Conservation (phyloP, 2,329 filamentous ascomycete species). For the Aureobasidium melanogenum region DNA sequence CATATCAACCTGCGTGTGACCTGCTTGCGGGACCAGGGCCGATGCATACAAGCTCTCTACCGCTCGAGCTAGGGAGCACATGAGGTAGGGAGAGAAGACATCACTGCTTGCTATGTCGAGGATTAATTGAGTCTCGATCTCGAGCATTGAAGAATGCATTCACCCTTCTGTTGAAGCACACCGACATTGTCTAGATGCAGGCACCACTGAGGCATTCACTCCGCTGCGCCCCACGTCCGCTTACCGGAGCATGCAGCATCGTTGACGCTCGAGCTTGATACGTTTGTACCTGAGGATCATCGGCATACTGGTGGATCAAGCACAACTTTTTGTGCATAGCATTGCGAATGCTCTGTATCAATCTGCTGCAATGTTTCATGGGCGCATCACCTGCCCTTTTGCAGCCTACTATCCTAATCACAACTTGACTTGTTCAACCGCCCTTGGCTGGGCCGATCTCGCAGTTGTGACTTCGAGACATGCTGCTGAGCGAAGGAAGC, state of each 20-base stretch:
- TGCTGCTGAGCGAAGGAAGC: neutral
- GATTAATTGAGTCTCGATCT: neutral
- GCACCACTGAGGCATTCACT: too few species aligned
- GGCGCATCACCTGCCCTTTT: neutral
- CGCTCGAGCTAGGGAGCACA: too few species aligned
- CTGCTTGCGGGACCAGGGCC: neutral
- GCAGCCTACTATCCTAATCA: neutral
- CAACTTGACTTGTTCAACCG: neutral
- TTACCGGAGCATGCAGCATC: slow-evolving; percentile 2
- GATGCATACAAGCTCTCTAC: neutral
- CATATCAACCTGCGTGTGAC: slow-evolving; percentile 18
- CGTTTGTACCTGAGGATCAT: slow-evolving; percentile 10
- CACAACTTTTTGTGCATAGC: neutral
- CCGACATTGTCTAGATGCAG: slow-evolving; percentile 8
- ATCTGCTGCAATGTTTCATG: neutral
- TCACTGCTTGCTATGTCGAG: neutral
- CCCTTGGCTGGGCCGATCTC: neutral
- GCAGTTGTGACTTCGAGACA: neutral
- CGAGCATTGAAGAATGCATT: neutral
- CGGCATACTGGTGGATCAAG: neutral
- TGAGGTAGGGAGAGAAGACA: neutral
- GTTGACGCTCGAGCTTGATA: slow-evolving; percentile 11
- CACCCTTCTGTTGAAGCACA: neutral
- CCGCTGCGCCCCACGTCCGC: neutral
- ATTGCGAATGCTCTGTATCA: neutral